Evolutionary conservation across 805 yeast genomes (phyloP).

Genomic region (Starmerella tilneyi): DNA sequence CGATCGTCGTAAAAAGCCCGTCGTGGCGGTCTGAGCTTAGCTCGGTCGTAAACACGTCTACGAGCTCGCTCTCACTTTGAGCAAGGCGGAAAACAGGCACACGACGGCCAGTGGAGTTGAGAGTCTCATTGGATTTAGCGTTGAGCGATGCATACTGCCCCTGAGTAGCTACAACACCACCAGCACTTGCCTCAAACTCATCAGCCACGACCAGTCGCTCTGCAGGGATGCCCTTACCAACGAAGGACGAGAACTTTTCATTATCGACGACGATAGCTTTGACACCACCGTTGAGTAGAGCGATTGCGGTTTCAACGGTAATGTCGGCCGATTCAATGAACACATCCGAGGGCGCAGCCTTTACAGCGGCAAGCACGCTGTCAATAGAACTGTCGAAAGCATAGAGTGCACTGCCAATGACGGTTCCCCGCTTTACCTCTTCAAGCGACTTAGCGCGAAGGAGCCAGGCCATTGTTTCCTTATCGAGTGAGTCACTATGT

Average conservation of each 20-base stretch:
- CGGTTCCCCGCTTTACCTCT: slow-evolving; percentile 10
- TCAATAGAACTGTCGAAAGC: slow-evolving; percentile 1
- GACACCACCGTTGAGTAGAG: slow-evolving; percentile 54
- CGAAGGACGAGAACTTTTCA: slow-evolving; percentile 30
- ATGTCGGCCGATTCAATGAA: slow-evolving; percentile 1
- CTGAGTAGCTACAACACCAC: slow-evolving; percentile 20
- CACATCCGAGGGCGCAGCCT: slow-evolving; percentile 6
- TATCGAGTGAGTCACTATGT: neutral
- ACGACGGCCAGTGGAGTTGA: slow-evolving; percentile 19
- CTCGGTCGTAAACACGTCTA: slow-evolving; percentile 8
- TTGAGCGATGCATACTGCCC: slow-evolving; percentile 13
- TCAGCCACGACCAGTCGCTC: slow-evolving; percentile 35
- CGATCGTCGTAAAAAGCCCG: slow-evolving; percentile 75
- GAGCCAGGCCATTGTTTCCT: slow-evolving; percentile 17
- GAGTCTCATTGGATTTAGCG: slow-evolving; percentile 13
- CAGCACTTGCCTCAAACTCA: slow-evolving; percentile 8
- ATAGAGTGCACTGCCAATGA: slow-evolving; percentile 15
- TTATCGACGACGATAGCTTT: slow-evolving; percentile 34
- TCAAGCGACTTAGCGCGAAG: slow-evolving; percentile 3
- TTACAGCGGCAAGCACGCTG: slow-evolving; percentile 6
- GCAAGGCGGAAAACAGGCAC: slow-evolving; percentile 22
- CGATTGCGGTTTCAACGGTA: slow-evolving; percentile 36
- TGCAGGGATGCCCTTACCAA: slow-evolving; percentile 44
- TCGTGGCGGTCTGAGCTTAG: slow-evolving; percentile 60
- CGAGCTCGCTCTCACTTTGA: slow-evolving; percentile 12